phyloP scores from a whole-genome alignment of 2,329 filamentous ascomycete species.

The Didymella segeticola region DNA sequence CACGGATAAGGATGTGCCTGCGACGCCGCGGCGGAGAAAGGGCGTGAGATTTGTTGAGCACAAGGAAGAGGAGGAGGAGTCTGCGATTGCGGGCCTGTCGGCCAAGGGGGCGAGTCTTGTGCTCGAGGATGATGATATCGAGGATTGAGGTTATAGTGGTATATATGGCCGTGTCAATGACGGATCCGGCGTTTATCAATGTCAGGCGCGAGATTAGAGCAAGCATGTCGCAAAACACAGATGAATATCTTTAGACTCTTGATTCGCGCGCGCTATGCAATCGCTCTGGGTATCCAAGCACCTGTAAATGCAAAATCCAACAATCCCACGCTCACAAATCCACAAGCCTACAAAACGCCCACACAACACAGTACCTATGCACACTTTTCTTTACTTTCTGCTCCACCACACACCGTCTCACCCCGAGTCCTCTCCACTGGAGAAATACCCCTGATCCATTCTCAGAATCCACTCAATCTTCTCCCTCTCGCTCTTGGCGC shows the following conservation, averaged over 20 bases:
- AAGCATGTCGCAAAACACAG: neutral
- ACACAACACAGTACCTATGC: too few species aligned
- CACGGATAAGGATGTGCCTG: constrained; percentile 48
- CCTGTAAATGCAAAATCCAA: constrained; percentile 3
- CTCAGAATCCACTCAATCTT: constrained; percentile 97
- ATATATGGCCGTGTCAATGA: too few species aligned
- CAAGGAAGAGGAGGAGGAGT: constrained; percentile 22
- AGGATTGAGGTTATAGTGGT: constrained; percentile 48
- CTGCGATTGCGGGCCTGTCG: constrained; percentile 29
- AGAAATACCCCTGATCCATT: constrained; percentile 82
- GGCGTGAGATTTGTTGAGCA: constrained; percentile 3
- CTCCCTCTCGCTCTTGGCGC: constrained; percentile 84
- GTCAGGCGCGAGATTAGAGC: neutral
- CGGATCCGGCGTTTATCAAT: too few species aligned
- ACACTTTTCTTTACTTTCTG: neutral
- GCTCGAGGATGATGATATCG: constrained; percentile 57
- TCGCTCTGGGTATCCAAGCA: constrained; percentile 19
- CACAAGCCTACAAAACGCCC: too few species aligned
- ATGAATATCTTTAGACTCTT: neutral
- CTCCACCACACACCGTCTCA: neutral
- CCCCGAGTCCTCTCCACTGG: constrained; percentile 26
- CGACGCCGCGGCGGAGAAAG: constrained; percentile 30
- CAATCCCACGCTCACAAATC: neutral
- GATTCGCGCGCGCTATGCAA: constrained; percentile 6
- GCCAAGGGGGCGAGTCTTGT: constrained; percentile 47